Evolutionary conservation across 2,329 filamentous ascomycete genomes (phyloP).

Genomic region (Botrytis paeoniae): DNA sequence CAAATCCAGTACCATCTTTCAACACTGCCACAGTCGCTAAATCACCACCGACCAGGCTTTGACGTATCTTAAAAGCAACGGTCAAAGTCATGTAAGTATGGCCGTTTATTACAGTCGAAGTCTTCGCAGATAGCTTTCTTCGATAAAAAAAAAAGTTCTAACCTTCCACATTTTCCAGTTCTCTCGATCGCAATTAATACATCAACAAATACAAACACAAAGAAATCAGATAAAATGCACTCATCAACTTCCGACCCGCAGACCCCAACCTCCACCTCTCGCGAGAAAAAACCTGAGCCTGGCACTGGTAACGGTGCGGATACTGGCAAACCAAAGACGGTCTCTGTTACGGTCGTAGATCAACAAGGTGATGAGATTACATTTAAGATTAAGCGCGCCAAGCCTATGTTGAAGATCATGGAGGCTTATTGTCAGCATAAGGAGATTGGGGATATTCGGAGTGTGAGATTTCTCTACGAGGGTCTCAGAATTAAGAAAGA

Average conservation of each 20-base stretch:
- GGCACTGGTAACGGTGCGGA: not conserved
- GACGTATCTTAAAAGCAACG: not conserved
- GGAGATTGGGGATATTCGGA: not conserved
- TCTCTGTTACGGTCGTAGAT: conserved; percentile 1
- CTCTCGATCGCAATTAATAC: not conserved
- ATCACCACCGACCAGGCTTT: too few relatives aligned
- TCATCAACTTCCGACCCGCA: not conserved
- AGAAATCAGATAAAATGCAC: not conserved
- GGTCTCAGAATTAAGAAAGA: not conserved
- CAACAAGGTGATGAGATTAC: not conserved
- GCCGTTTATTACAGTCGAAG: too few relatives aligned
- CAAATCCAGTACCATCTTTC: not conserved
- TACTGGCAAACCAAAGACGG: not conserved
- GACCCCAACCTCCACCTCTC: not conserved
- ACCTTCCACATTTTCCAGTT: not conserved
- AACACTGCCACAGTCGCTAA: not conserved
- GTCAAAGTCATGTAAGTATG: not conserved
- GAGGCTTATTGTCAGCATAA: conserved; percentile 1
- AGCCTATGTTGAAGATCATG: not conserved
- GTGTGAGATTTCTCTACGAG: conserved; percentile 5
- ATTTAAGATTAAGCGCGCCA: conserved; percentile 15
- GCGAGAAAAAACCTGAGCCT: not conserved
- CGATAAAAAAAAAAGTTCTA: not conserved
- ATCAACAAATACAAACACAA: not conserved
- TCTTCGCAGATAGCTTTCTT: not conserved